These are phyloP conservation scores for Wolfiporia cocos DNA, from an alignment of 1,284 basidiomycete species.

Conservation along the genomic window DNA sequence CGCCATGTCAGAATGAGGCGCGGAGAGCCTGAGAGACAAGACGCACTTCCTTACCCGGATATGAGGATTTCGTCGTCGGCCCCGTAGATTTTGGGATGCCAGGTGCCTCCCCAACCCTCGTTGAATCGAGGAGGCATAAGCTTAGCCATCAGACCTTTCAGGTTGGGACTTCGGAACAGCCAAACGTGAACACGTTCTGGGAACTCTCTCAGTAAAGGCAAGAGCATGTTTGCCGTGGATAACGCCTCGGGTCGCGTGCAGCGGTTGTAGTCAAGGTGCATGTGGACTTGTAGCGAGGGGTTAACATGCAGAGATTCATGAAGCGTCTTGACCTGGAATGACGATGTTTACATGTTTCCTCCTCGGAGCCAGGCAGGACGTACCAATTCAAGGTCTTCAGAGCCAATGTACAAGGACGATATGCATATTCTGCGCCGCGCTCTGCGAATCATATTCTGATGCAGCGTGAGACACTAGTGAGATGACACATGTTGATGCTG, in stretches of 20 bases:
- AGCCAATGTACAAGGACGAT: constrained; percentile 53
- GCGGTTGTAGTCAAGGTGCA: constrained; percentile 87
- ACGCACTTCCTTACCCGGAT: constrained; percentile 66
- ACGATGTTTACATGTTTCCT: not conserved
- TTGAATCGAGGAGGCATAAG: constrained; percentile 91
- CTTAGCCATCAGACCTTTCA: constrained; percentile 69
- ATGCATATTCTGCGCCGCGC: constrained; percentile 79
- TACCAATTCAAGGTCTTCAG: constrained; percentile 29
- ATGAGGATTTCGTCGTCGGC: constrained; percentile 91
- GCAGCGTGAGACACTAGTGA: not conserved
- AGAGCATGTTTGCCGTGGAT: constrained; percentile 71
- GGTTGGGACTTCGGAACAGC: constrained; percentile 83
- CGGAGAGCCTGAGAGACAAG: not conserved
- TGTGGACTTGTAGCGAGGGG: constrained; percentile 58
- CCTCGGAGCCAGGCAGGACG: too few relatives aligned
- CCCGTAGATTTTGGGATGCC: constrained; percentile 97
- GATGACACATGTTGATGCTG: constrained; percentile 4
- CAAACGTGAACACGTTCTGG: constrained; percentile 73
- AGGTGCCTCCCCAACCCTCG: constrained; percentile 92
- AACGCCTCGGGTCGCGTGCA: constrained; percentile 80
- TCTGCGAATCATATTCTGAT: constrained; percentile 65
- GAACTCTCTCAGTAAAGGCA: constrained; percentile 68
- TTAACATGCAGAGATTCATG: constrained; percentile 53
- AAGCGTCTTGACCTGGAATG: constrained; percentile 60
- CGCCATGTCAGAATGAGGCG: constrained; percentile 3